phyloP scores from a whole-genome alignment of 2,329 filamentous ascomycete genomes.

The Simplicillium aogashimaense region DNA sequence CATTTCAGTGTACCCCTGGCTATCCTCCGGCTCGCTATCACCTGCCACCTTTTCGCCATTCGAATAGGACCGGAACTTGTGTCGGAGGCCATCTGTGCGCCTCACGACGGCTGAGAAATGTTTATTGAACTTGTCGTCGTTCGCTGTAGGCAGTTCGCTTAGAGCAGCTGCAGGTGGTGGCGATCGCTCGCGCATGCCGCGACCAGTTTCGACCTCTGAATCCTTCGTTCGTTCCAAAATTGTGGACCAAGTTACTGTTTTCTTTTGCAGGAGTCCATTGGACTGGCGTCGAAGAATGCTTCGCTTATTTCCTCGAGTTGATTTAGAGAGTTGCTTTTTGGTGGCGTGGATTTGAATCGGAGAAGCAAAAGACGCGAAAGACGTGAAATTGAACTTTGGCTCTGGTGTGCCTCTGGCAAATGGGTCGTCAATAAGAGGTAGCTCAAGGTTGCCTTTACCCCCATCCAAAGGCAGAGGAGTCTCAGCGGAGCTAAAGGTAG shows the following conservation, averaged over 20 bases:
- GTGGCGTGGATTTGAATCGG: neutral
- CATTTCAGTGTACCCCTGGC: constrained; percentile 2
- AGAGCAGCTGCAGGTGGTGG: constrained; percentile 31
- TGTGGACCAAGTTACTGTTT: constrained; percentile 21
- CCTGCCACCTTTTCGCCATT: constrained; percentile 7
- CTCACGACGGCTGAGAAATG: constrained; percentile 37
- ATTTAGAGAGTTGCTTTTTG: constrained; percentile 3
- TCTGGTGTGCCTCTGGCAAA: constrained; percentile 28
- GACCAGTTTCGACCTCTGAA: constrained; percentile 4
- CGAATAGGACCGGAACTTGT: constrained; percentile 17
- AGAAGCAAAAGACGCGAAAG: constrained; percentile 38
- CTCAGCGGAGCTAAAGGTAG: no score
- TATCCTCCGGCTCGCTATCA: neutral
- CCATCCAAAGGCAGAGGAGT: no score
- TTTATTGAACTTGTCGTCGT: constrained; percentile 29
- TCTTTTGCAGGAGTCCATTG: constrained; percentile 24
- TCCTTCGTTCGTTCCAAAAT: constrained; percentile 17
- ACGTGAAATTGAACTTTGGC: constrained; percentile 24
- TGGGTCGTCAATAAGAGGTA: no score
- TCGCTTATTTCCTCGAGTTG: constrained; percentile 9
- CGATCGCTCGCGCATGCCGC: constrained; percentile 18
- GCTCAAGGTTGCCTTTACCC: no score
- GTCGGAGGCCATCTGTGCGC: constrained; percentile 18
- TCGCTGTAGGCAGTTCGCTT: constrained; percentile 21
- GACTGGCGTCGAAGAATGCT: constrained; percentile 18